Conservation (phyloP, 352 stramenopile species). For the Pythium phragmiticola region DNA sequence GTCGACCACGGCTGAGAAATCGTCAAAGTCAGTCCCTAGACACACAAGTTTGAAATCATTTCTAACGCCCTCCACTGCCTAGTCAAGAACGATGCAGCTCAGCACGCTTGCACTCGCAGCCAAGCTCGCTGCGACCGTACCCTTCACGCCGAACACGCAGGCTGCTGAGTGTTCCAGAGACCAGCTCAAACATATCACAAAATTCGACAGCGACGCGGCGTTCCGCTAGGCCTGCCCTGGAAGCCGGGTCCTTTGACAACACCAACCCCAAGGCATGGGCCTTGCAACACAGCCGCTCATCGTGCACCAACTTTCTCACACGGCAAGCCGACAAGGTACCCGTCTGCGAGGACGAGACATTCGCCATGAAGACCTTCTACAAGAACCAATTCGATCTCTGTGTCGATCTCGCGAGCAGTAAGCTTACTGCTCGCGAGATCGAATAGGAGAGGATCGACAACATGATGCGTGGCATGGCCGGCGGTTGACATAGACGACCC, state of each 20-base stretch:
- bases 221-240: conserved; percentile 8
- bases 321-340: conserved; percentile 1
- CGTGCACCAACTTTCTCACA: conserved; percentile 6
- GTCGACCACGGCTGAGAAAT: no score
- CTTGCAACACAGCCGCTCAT: conserved; percentile 5
- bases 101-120: neutral
- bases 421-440: conserved; percentile 9
- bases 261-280: conserved; percentile 9
- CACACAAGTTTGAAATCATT: no score
- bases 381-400: conserved; percentile 9
- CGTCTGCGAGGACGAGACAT: conserved; percentile 1
- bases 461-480: neutral
- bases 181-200: conserved; percentile 2
- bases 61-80: neutral
- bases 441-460: conserved; percentile 1
- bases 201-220: conserved; percentile 2
- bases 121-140: neutral
- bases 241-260: conserved; percentile 3
- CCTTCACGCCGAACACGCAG: neutral
- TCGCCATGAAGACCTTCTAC: conserved; percentile 11
- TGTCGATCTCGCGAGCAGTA: conserved; percentile 10
- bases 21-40: no score
- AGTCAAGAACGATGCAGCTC: conserved; percentile 6
- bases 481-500: neutral
- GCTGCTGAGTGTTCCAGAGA: neutral